These are phyloP conservation scores for Camellia oleifera DNA, from an alignment of 179 eudicot species.

Conservation along the genomic window DNA sequence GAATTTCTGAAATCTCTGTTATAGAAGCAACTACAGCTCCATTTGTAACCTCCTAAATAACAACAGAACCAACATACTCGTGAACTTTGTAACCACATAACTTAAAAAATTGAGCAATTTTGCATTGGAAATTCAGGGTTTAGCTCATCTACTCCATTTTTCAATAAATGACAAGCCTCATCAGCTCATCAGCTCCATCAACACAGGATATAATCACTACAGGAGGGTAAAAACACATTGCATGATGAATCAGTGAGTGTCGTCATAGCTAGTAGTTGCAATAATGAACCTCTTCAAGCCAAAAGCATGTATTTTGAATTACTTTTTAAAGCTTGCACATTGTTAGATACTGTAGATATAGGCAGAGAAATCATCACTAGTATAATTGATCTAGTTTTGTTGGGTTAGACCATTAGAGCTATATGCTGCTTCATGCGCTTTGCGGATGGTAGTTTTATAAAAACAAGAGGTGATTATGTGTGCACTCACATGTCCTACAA, in stretches of 20 bases:
- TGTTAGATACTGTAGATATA: no score
- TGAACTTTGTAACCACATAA: background rate
- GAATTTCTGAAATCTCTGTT: slow-evolving; percentile 40
- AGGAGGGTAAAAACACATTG: background rate
- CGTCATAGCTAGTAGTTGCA: background rate
- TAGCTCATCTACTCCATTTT: no score
- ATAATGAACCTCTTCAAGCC: background rate
- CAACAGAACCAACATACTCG: background rate
- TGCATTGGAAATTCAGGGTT: slow-evolving; percentile 6
- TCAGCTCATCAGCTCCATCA: no score
- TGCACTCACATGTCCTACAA: background rate
- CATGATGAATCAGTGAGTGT: background rate
- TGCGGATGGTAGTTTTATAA: background rate
- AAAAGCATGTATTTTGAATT: no score
- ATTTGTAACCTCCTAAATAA: slow-evolving; percentile 43
- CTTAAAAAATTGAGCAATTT: slow-evolving; percentile 10
- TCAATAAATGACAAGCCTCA: no score
- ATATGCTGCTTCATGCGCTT: no score
- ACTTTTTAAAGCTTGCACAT: no score
- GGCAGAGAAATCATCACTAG: no score
- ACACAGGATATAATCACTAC: no score
- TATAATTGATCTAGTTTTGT: no score
- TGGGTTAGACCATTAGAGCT: no score
- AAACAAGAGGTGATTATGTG: background rate
- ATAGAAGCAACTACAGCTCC: slow-evolving; percentile 48